A percentile compares a stretch with the other conserved stretches of the same genome.
These are phyloP conservation scores for Metschnikowia bowlesiae DNA, from an alignment of 805 yeast species.

Conservation along the genomic window DNA sequence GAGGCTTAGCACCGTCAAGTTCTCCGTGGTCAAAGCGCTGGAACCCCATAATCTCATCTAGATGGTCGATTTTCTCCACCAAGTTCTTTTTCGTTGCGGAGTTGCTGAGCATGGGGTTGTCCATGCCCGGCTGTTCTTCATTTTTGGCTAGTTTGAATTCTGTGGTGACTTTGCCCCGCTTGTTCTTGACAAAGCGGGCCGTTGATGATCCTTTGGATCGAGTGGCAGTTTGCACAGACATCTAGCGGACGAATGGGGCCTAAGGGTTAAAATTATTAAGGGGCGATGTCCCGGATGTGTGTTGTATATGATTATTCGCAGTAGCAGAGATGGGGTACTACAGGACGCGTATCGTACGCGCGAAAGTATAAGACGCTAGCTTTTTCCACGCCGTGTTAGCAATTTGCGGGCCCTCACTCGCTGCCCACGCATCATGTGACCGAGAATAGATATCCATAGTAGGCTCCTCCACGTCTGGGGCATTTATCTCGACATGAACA, in stretches of 20 bases:
- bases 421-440: background rate
- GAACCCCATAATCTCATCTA: slow-evolving; percentile 87
- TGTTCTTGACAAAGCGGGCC: slow-evolving; percentile 50
- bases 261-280: background rate
- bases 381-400: background rate
- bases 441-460: background rate
- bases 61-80: slow-evolving; percentile 55
- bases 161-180: slow-evolving; percentile 16
- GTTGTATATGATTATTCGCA: background rate
- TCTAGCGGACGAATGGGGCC: background rate
- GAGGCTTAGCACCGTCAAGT: slow-evolving; percentile 39
- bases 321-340: slow-evolving; percentile 3
- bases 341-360: slow-evolving; percentile 2
- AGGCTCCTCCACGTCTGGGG: background rate
- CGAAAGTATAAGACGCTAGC: background rate
- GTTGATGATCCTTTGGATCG: slow-evolving; percentile 42
- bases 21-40: slow-evolving; percentile 73
- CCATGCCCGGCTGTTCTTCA: slow-evolving; percentile 17
- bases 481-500: slow-evolving; percentile 48
- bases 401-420: background rate
- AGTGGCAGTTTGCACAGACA: slow-evolving; percentile 5
- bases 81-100: slow-evolving; percentile 47
- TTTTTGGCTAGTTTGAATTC: slow-evolving; percentile 13
- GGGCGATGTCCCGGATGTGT: background rate
- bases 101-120: slow-evolving; percentile 35